Evolutionary conservation across 2,329 filamentous ascomycete genomes (phyloP).

Genomic region (Eurotiales sp.): DNA sequence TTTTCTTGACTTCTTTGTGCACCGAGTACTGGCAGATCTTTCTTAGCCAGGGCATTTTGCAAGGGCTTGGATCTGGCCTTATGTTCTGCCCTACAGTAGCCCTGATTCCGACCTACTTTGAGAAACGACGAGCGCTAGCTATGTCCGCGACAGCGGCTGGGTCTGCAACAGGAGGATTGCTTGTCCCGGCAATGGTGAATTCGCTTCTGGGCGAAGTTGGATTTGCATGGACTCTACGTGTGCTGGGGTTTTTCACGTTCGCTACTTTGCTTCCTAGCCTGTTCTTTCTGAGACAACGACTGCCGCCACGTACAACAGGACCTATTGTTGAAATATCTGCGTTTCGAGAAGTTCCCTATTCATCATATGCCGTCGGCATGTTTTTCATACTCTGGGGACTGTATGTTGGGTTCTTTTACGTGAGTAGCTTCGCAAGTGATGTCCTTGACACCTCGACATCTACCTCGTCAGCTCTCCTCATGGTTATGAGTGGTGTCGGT

Average conservation of each 20-base stretch:
- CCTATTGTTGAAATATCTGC: conserved; percentile 11
- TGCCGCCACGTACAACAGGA: conserved; percentile 6
- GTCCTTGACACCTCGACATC: conserved; percentile 39
- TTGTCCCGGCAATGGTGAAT: conserved; percentile 45
- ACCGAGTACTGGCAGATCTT: conserved; percentile 49
- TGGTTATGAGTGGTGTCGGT: conserved; percentile 63
- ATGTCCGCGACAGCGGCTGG: conserved; percentile 37
- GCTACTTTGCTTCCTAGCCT: conserved; percentile 10
- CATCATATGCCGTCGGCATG: conserved; percentile 11
- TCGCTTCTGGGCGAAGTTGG: conserved; percentile 38
- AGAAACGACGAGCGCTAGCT: conserved; percentile 34
- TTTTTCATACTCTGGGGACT: conserved; percentile 12
- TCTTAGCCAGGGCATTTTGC: conserved; percentile 43
- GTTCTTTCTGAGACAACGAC: conserved; percentile 9
- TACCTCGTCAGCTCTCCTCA: conserved; percentile 56
- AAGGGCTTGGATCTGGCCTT: conserved; percentile 41
- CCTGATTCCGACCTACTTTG: conserved; percentile 43
- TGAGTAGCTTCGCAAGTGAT: conserved; percentile 21
- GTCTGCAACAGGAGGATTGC: conserved; percentile 40
- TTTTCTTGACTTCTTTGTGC: conserved; percentile 45
- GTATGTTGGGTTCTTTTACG: conserved; percentile 15
- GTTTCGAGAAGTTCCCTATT: conserved; percentile 12
- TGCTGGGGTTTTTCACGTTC: conserved; percentile 13
- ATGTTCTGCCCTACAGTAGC: conserved; percentile 40
- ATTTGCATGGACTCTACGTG: conserved; percentile 14